phyloP scores from a whole-genome alignment of 257 asterid species.

The Capsicum pubescens region DNA sequence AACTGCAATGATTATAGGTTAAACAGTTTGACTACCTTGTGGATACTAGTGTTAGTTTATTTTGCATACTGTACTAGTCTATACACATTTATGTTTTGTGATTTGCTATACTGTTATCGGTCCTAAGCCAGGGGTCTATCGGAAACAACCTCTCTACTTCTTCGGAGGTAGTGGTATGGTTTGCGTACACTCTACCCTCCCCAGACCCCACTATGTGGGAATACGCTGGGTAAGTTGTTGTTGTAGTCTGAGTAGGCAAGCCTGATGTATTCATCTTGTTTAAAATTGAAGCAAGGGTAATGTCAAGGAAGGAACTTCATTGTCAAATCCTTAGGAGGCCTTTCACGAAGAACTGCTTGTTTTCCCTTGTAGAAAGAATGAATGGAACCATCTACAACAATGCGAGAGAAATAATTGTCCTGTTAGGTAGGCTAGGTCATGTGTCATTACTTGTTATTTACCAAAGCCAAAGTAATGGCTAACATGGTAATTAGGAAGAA shows the following conservation, averaged over 20 bases:
- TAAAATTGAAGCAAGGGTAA: background rate
- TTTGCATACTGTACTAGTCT: no score
- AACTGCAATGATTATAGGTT: background rate
- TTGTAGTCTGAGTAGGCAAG: background rate
- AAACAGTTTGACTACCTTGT: background rate
- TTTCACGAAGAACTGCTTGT: background rate
- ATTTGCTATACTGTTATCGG: no score
- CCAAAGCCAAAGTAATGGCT: background rate
- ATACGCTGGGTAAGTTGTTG: no score
- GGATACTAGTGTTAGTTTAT: no score
- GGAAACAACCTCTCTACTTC: no score
- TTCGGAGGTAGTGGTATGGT: no score
- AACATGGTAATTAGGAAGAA: background rate
- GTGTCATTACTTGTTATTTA: background rate
- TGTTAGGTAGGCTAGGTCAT: background rate
- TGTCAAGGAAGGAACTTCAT: background rate
- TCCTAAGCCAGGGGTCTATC: no score
- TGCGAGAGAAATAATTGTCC: background rate
- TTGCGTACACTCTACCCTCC: no score
- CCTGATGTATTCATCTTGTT: background rate
- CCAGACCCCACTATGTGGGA: no score
- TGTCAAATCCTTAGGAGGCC: background rate
- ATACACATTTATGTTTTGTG: no score
- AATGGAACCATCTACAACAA: background rate
- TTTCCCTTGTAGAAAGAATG: background rate